Evolutionary conservation across 106 monocot species (phyloP).

Genomic region (Acanthochlamys bracteata): DNA sequence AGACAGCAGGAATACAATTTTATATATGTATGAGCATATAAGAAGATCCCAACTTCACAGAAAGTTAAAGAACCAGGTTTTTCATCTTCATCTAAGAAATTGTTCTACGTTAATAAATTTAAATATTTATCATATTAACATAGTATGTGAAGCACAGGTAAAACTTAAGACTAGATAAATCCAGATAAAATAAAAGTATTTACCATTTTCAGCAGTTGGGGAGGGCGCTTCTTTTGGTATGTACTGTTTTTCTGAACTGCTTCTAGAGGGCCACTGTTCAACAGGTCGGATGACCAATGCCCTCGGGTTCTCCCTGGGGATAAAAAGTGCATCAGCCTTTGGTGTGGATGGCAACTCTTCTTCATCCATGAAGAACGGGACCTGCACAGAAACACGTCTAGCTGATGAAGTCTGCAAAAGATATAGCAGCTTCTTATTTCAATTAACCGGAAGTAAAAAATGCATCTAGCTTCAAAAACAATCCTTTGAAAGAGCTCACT

Average conservation of each 20-base stretch:
- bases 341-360: conserved; percentile 60
- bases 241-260: conserved; percentile 16
- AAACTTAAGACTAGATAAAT: too few relatives aligned
- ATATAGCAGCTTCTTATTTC: not conserved
- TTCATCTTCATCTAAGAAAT: too few relatives aligned
- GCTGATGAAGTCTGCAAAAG: not conserved
- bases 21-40: not conserved
- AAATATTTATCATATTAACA: too few relatives aligned
- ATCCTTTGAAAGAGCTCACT: conserved; percentile 27
- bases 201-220: conserved; percentile 61
- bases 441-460: not conserved
- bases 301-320: conserved; percentile 92
- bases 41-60: too few relatives aligned
- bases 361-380: conserved; percentile 72
- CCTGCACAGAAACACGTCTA: conserved; percentile 28
- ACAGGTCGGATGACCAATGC: conserved; percentile 69
- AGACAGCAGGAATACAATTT: not conserved
- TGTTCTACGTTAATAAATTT: too few relatives aligned
- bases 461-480: not conserved
- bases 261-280: conserved; percentile 64
- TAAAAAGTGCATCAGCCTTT: conserved; percentile 89
- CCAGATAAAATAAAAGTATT: not conserved
- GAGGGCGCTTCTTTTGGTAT: conserved; percentile 18
- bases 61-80: too few relatives aligned
- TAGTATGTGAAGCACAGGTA: too few relatives aligned